Base-by-base conservation (phyloP, 306 rosid genomes). In the Carpinus viminea region DNA sequence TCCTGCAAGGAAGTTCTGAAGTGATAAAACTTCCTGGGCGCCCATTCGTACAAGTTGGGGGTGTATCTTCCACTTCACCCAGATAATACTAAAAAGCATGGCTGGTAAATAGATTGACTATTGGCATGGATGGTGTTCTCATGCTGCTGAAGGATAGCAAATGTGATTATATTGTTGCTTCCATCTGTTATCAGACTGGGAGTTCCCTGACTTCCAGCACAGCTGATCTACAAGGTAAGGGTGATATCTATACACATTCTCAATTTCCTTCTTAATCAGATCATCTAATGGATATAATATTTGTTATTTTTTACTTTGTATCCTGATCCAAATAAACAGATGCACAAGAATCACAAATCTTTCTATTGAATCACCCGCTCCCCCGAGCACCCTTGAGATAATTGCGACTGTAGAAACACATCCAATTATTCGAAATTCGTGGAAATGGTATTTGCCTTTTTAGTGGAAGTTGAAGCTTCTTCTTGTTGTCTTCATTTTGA, bases 1-100 rank as follows among this genome's bases (percentile, higher is more conserved):
- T 87, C 80, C 85, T 93, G 55, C 89, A 86, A 72, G 89, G 85
- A 56, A 83, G 82, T 76, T 78, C 84, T 7, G 87, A 86, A 59
- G 74, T 8, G 43, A 48, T 85, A 26, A 89, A 89, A 79, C 91
- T 85, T 85, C 89, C 89, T 0, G 92, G 85, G 55, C 88, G 74
- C 73, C 84, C 88, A 12, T 75, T 70, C 7, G 36, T 76, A 56
- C 87, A 80, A 70, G 73, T 82, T 15, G 89, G 80, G 68, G 83
- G 65, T 56, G 66, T 76, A 18, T 82, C 89, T 21, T 78, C 89
- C 75, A 70, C 79, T 15, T 79, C 90, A 65, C 86, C 89, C 15
- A 77, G 86, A 84, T 86, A 90, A 77, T 64, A 68, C 76, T 74
- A 79, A 78, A 48, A 65, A 78, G 59, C 79, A 70, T 75, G 86